Evolutionary conservation across 2,329 filamentous ascomycete species (phyloP), one percentile per base, ranked within the genome.

Genomic region (Pestalotiopsis sp.): DNA sequence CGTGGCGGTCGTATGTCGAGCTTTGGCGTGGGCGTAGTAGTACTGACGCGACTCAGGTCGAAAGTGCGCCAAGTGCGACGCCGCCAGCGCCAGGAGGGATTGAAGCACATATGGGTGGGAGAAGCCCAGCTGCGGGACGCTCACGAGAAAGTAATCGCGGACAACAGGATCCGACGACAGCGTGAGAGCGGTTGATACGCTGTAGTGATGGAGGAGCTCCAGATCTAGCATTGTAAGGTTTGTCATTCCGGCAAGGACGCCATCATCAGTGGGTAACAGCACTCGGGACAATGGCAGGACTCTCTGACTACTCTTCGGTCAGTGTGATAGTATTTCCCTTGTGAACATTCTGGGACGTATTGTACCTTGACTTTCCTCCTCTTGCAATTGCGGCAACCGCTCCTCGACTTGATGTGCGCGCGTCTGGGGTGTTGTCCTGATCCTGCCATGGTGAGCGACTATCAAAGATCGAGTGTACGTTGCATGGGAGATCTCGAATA

Each of bases 151-250:
- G 38, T 87, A 79, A 41, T 80, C 78, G 55, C 82, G 81, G 3
- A 86, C 70, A 6, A 76, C 71, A 0, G 81, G 76, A 49, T 84
- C 80, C 6, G 76, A 76, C 4, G 81, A 81, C 3, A 88, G 75
- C 0, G 85, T 87, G n/a, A 79, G 76, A 65, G 81, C 81, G 0
- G 86, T 88, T 11, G 81, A 82, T 0, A 81, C 84, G 59, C 80
- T 82, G 70, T 81, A 88, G 75, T 88, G 85, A 72, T 88, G 85
- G 6, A 88, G 77, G 1, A 88, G 80, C 71, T 88, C 85, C 9
- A 87, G 78, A 60, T 87, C 84, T 12, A 81, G 72, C 39, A 45
- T 71, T 68, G 39, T 66, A 6, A 52, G 45, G 3, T 9, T 17
- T 20, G 17, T 9, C 6, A 36, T 9, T 36, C 31, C 31, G 7